Percentiles rank a stretch among this genome's conserved stretches.
phyloP scores from a whole-genome alignment of 805 yeast species.

The Kodamaea restingae region DNA sequence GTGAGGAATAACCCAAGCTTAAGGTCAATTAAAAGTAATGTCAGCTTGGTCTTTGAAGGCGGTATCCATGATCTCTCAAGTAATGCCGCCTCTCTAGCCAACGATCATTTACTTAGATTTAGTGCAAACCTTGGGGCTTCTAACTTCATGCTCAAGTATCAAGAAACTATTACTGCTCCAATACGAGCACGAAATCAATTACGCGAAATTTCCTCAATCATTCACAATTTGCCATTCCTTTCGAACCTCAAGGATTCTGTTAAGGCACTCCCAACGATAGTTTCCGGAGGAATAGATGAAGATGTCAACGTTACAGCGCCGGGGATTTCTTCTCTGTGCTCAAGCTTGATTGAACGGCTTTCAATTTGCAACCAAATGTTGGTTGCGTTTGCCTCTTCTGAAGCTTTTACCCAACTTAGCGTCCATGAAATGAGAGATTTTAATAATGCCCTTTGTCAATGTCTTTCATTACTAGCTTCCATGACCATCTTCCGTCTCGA shows the following conservation, averaged over 20 bases:
- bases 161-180: not conserved
- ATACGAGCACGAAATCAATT: not conserved
- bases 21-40: not conserved
- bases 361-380: conserved; percentile 15
- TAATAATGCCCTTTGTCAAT: conserved; percentile 13
- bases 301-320: conserved; percentile 1
- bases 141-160: not conserved
- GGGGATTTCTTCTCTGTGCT: conserved; percentile 2
- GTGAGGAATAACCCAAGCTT: not conserved
- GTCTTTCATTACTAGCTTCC: conserved; percentile 19
- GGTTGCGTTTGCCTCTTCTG: conserved; percentile 8
- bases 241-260: conserved; percentile 6
- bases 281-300: not conserved
- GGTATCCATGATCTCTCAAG: not conserved
- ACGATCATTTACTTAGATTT: not conserved
- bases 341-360: conserved; percentile 15
- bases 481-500: conserved; percentile 16
- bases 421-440: conserved; percentile 16
- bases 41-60: not conserved
- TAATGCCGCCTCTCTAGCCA: not conserved
- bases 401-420: conserved; percentile 9
- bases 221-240: not conserved
- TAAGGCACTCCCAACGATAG: conserved; percentile 10
- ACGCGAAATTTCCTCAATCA: not conserved
- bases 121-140: not conserved